Conservation (phyloP, 257 asterid genomes). For the Solanum megistacrolobum region DNA sequence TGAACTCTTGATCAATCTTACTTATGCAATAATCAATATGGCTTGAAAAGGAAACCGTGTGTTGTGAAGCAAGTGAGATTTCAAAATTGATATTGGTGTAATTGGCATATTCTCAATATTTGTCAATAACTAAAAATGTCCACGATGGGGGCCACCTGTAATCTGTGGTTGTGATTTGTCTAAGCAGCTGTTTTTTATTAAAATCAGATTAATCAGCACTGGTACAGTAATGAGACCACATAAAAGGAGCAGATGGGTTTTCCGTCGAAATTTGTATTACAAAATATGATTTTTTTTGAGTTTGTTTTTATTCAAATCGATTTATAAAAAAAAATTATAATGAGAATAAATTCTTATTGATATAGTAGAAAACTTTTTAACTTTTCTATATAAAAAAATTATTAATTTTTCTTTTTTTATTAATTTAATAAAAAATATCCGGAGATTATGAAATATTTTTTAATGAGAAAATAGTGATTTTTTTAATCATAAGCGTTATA, state of each 20-base stretch:
- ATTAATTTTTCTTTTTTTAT: too few species aligned
- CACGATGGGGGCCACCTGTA: conserved; percentile 7
- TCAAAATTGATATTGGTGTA: background rate
- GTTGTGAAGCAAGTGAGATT: background rate
- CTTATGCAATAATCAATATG: background rate
- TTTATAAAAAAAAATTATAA: too few species aligned
- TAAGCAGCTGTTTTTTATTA: background rate
- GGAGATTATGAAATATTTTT: too few species aligned
- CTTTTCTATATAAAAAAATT: too few species aligned
- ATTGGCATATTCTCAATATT: background rate
- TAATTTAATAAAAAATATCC: too few species aligned
- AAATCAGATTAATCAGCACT: background rate
- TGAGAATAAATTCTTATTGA: too few species aligned
- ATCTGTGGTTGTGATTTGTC: background rate
- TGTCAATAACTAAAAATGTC: conserved; percentile 2
- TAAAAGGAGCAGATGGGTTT: background rate
- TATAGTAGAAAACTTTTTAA: accelerated
- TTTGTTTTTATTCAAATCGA: too few species aligned
- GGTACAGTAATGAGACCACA: conserved; percentile 1
- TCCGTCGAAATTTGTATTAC: too few species aligned
- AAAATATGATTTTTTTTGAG: too few species aligned
- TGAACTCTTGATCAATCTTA: background rate
- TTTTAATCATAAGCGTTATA: too few species aligned
- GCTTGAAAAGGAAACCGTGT: background rate
- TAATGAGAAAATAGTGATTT: too few species aligned